Base-by-base conservation (phyloP, 2,329 filamentous ascomycete genomes). In the Pezizomycotina sp. region DNA sequence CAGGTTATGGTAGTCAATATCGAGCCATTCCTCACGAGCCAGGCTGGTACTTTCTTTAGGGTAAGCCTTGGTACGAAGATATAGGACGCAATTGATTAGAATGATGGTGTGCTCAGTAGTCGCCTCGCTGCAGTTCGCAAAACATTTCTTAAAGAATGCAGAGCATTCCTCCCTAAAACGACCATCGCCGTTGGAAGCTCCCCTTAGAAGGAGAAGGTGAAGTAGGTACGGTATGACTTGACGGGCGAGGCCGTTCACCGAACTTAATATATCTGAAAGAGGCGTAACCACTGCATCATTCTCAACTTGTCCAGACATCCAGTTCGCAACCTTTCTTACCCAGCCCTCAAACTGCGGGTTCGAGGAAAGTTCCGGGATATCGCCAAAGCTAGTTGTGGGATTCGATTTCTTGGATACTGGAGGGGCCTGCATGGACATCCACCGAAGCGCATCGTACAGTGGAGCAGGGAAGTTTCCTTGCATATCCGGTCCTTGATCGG, bases 21-120 rank as follows among this genome's bases (percentile, higher is more conserved):
- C 77, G 12, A 99, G 66, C 91, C 91, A 98, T 32, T 69, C 65
- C 31, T 74, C 64, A 38, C 89, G 71, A 48, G 92, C 80, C 5
- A 74, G 74, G 47, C 79, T 76, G 0, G 81, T 92, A 0, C 62
- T 60, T 55, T 98, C 89, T 8, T 71, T 68, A 0, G 79, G 78
- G 9, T 76, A 59, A 18, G 69, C 65, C 52, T 91, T 84, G 3
- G 77, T 82, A 23, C 83, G 72, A n/a, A 99, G 65, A 53, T 95
- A 98, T 2, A 98, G 60, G 19, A 98, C 63, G 3, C 75, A 70
- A 45, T 81, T 77, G 24, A 95, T 66, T 1, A 92, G 60, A 22
- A 89, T 65, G 42, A 72, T 73, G 32, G 77, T 60, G 49, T 81
- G 81, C 4, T 72, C 65, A 38, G 66, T 67, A 1, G 61, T 68